Base-by-base conservation (phyloP, 208 protist species). In the Acanthamoeba lenticulata region DNA sequence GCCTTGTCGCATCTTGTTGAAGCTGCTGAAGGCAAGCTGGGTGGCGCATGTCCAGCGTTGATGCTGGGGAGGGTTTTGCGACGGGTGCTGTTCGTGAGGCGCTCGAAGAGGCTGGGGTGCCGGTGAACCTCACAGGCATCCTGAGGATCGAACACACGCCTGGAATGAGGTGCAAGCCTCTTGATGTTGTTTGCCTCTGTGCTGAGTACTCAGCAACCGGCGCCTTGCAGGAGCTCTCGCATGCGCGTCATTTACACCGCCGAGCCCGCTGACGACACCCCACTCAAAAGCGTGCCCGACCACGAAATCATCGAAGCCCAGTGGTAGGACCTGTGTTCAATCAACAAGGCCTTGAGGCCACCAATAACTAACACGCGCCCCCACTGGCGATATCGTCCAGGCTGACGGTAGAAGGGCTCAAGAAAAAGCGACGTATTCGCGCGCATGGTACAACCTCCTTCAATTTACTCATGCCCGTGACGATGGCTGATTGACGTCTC, bases 301-400 rank as follows among this genome's bases (percentile, higher is more conserved):
- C 55, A 91, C 47, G 85, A 91, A 29, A 15, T 91, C 34, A 40
- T 91, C 36, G 85, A 91, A 34, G 85, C 85, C 24, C 67, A 91
- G 44, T 91, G 85, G 85, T 91, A 1, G 13, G 74, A 24, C 11
- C 44, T 5, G 6, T 6, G 13, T 1, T 21, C 24, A 55, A n/a
- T n/a, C n/a, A n/a, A n/a, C n/a, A n/a, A n/a, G n/a, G n/a, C n/a
- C n/a, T n/a, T n/a, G n/a, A n/a, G n/a, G n/a, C n/a, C n/a, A n/a
- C n/a, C 34, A 47, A 19, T 0, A 2, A 38, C 32, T 42, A 21
- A 17, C 67, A 19, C 36, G 38, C 36, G 9, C 38, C 21, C 36
- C 0, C n/a, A n/a, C n/a, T n/a, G n/a, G n/a, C n/a, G n/a, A n/a
- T n/a, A n/a, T n/a, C n/a, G n/a, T 44, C 7, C 77, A 86, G 77